Base-by-base conservation (phyloP, 2,329 filamentous ascomycete genomes). In the Alternaria sp. region DNA sequence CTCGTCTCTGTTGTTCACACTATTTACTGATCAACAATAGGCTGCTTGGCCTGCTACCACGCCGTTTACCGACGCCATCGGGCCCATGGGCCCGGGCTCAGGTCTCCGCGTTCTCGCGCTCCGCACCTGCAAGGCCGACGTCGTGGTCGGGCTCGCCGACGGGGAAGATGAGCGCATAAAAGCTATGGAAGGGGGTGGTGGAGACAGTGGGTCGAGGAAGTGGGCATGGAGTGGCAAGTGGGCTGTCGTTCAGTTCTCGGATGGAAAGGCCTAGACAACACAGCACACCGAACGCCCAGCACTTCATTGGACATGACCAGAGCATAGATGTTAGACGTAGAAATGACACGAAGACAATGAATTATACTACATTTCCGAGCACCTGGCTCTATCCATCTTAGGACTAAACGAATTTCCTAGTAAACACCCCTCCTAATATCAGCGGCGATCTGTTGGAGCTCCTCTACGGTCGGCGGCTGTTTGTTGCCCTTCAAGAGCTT, bases 191-290 rank as follows among this genome's bases (percentile, higher is more conserved):
- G 88, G 85, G 16, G 92, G 91, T 1, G 92, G 91, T 4, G 91
- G 89, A 16, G 89, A 93, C 63, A 86, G 67, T 79, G 90, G 78
- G 58, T 85, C 88, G 25, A 85, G 95, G 57, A 91, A 92, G 78
- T 98, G 94, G 94, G 94, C 93, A 0, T 98, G 94, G 94, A 91
- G 88, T 74, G 94, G 94, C 43, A 97, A 97, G 80, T 98, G 92
- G 92, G 94, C 94, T 6, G 93, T 98, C n/a, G 89, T 97, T 5
- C 93, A 92, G 30, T 93, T 94, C 72, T 93, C 86, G 46, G 86
- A 90, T 68, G 91, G 91, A 0, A 91, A 91, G 76, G 67, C 58
- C 16, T 68, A 57, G 44, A 45, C 12, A 27, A 30, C 12, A 27
- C 30, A 12, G n/a, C 2, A n/a, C 4, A 30, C 9, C 25, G 2